A percentile compares a stretch with the other conserved stretches of the same genome.
Evolutionary conservation across 306 rosid species (phyloP).

Genomic region (Alnus rubra): DNA sequence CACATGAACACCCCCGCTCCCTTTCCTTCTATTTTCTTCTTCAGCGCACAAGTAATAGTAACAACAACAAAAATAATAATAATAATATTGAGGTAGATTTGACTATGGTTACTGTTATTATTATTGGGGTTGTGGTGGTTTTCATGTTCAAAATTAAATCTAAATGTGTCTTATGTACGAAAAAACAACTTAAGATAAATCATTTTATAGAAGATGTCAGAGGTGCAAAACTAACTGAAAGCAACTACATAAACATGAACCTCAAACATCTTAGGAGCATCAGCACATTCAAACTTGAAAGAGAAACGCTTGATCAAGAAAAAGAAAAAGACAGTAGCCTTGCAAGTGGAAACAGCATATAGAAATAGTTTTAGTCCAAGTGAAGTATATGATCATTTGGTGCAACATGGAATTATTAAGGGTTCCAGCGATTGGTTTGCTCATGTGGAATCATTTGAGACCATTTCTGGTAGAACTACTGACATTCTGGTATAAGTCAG

Average conservation of each 20-base stretch:
- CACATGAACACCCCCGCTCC: background rate
- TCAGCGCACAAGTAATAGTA: background rate
- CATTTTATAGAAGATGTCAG: background rate
- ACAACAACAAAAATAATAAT: background rate
- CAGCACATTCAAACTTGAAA: background rate
- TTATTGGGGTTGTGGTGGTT: background rate
- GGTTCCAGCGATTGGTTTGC: too few relatives aligned
- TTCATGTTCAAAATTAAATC: background rate
- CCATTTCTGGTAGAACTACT: too few relatives aligned
- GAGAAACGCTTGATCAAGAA: background rate
- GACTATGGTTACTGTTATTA: background rate
- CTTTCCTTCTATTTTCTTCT: slow-evolving; percentile 8
- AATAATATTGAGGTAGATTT: background rate
- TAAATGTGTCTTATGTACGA: background rate
- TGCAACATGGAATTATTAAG: too few relatives aligned
- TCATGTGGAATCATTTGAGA: too few relatives aligned
- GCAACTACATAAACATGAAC: background rate
- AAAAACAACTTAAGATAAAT: background rate
- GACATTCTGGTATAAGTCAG: too few relatives aligned
- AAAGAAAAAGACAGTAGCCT: background rate
- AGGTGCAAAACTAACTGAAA: background rate
- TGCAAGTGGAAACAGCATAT: background rate
- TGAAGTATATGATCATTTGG: too few relatives aligned
- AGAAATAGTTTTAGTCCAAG: background rate
- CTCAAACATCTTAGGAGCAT: background rate